phyloP scores from a whole-genome alignment of 441 rosid genomes.

The Gossypium schwendimanii region DNA sequence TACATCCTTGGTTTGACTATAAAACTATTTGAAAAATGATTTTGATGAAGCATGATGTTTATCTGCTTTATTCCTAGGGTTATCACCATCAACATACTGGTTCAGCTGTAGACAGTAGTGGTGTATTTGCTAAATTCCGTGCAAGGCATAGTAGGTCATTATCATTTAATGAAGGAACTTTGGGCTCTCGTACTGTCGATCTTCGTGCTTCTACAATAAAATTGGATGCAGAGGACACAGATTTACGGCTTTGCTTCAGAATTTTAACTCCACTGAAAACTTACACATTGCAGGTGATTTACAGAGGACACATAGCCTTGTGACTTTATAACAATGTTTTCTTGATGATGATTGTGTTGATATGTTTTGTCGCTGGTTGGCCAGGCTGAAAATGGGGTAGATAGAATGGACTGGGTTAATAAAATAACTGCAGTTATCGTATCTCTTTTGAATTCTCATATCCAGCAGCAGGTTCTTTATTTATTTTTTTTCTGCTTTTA shows the following conservation, averaged over 20 bases:
- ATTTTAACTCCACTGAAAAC: slow-evolving; percentile 71
- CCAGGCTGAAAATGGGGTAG: slow-evolving; percentile 91
- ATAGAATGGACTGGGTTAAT: slow-evolving; percentile 83
- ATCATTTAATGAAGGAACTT: slow-evolving; percentile 51
- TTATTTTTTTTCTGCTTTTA: neutral
- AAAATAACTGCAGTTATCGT: slow-evolving; percentile 70
- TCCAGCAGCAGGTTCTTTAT: slow-evolving; percentile 57
- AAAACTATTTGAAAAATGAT: slow-evolving; percentile 1
- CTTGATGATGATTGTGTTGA: slow-evolving; percentile 5
- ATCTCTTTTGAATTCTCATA: slow-evolving; percentile 66
- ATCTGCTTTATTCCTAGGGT: slow-evolving; percentile 36
- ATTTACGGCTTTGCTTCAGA: slow-evolving; percentile 84
- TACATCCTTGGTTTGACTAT: neutral
- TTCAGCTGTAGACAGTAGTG: slow-evolving; percentile 49
- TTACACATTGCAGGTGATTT: slow-evolving; percentile 75
- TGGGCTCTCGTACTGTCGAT: slow-evolving; percentile 48
- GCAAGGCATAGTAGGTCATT: slow-evolving; percentile 51
- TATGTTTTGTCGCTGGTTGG: slow-evolving; percentile 14
- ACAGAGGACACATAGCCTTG: neutral
- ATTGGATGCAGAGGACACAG: slow-evolving; percentile 71
- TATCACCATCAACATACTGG: slow-evolving; percentile 48
- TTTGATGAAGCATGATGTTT: slow-evolving; percentile 9
- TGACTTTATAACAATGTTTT: neutral
- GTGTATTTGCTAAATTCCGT: slow-evolving; percentile 75
- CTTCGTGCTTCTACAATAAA: slow-evolving; percentile 66